Conservation (phyloP, 768 basidiomycete species). For the Phylloporus scabripes region DNA sequence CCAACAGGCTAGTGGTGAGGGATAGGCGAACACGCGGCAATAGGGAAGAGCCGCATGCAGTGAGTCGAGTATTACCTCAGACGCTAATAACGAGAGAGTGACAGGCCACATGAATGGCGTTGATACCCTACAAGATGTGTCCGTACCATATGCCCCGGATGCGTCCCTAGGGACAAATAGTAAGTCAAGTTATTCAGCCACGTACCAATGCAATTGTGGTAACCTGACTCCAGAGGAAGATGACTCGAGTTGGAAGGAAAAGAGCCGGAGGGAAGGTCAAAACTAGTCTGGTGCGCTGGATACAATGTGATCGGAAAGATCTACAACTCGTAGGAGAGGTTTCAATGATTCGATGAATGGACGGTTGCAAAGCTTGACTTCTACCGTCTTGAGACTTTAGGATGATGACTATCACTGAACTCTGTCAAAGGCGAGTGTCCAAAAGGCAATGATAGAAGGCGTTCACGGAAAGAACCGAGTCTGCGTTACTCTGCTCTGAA, state of each 20-base stretch:
- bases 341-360: no score
- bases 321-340: no score
- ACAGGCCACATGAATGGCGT: background rate
- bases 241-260: background rate
- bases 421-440: no score
- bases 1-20: background rate
- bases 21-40: background rate
- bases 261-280: background rate
- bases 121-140: background rate
- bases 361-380: no score
- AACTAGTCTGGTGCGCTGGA: no score
- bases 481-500: slow-evolving; percentile 71
- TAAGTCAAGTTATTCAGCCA: background rate
- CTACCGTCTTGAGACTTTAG: no score
- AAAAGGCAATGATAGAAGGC: slow-evolving; percentile 39
- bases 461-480: slow-evolving; percentile 63
- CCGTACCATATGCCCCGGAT: no score
- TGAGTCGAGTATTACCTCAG: background rate
- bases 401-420: no score
- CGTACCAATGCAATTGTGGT: no score
- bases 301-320: no score
- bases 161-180: background rate
- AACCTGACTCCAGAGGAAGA: background rate
- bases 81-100: no score
- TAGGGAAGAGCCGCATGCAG: background rate